phyloP scores from a whole-genome alignment of 2,329 filamentous ascomycete species.

The Chaetomium strumarium region DNA sequence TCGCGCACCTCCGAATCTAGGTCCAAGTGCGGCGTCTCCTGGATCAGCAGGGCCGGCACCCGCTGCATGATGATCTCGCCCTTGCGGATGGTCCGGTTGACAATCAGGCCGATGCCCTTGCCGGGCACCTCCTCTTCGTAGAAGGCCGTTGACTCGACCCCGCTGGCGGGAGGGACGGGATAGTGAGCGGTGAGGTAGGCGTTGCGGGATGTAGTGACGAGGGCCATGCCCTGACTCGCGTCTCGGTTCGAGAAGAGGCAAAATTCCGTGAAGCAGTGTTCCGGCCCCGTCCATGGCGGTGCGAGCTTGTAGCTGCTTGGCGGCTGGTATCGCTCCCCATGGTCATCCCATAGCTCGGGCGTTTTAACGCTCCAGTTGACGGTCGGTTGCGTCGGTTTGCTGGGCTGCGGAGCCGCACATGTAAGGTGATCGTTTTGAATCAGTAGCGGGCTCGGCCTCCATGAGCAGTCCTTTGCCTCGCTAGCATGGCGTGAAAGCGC shows the following conservation, averaged over 20 bases:
- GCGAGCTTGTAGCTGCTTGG: background rate
- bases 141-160: slow-evolving; percentile 25
- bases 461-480: background rate
- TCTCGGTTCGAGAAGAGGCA: slow-evolving; percentile 13
- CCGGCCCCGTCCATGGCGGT: slow-evolving; percentile 7
- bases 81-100: slow-evolving; percentile 30
- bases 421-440: background rate
- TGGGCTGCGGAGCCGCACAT: background rate
- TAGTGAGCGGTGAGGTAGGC: slow-evolving; percentile 4
- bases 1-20: slow-evolving; percentile 17
- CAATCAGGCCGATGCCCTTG: slow-evolving; percentile 34
- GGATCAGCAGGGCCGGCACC: slow-evolving; percentile 29
- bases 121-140: slow-evolving; percentile 27
- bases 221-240: slow-evolving; percentile 4
- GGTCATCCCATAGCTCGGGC: background rate
- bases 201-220: slow-evolving; percentile 10
- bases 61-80: slow-evolving; percentile 33
- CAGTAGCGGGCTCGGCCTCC: background rate
- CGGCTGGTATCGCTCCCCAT: background rate
- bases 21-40: slow-evolving; percentile 19
- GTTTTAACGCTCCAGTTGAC: background rate
- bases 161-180: background rate
- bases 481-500: background rate
- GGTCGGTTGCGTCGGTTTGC: background rate
- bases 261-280: slow-evolving; percentile 8